Evolutionary conservation across 108 stramenopile species (phyloP), one percentile per base, ranked within the genome.

Genomic region (Nitzschia palea): DNA sequence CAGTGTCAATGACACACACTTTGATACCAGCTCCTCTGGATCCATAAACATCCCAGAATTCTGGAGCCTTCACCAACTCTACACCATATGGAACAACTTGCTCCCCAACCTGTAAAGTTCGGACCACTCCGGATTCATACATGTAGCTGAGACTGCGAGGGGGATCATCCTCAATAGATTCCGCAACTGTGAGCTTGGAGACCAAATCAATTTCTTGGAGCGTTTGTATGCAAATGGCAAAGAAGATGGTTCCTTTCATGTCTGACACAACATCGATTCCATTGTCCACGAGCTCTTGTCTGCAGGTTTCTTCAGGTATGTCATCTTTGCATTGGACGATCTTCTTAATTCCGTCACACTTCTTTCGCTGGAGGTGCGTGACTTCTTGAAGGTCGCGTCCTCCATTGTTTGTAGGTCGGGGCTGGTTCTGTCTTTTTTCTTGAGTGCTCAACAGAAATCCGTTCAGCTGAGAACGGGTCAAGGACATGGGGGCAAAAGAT

Each of bases 1-100:
- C 85, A 2, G 81, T 83, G 54, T 86, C 85, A 48, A 80, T 63
- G 29, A 86, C 61, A 45, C 85, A 86, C 10, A 86, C 73, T 54
- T 76, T 81, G 34, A 53, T 47, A 29, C 36, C 35, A 10, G 23
- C 45, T 34, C 69, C 69, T 25, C 15, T 47, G 2, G 17, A 26
- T 15, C 43, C 53, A 23, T 22, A 27, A 42, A 23, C 27, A 18
- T 37, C 56, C 73, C 73, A 74, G n/a, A 59, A 32, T 0, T 74
- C 50, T 0, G 56, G 55, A 8, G 65, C 73, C 23, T 74, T 47
- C 0, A 74, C 65, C 55, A 74, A 32, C 2, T 33, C 34, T 4
- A 67, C 37, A 37, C 73, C 73, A 0, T 74, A 52, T 1, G 51
- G 51, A 26, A 23, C 27, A 12, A 14, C 25, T 6, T 52, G 51